A percentile compares a stretch with the other conserved stretches of the same genome.
Evolutionary conservation across 176 grass and related monocot species (phyloP).

Genomic region (Eleusine coracana): DNA sequence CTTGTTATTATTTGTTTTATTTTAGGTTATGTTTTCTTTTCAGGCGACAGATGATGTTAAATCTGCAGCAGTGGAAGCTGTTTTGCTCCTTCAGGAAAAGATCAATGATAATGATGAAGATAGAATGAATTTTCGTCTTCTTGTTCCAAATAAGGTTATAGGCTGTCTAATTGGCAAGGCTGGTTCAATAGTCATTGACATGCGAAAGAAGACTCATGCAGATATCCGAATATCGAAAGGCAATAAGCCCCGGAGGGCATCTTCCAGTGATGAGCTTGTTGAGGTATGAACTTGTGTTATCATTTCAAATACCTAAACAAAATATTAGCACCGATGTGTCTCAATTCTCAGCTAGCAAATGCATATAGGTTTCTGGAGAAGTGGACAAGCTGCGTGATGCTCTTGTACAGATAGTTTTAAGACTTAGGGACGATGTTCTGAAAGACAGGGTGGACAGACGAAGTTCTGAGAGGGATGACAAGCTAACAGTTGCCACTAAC

Average conservation of each 20-base stretch:
- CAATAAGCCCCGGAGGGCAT: constrained; percentile 66
- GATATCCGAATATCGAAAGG: constrained; percentile 90
- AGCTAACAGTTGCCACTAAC: constrained; percentile 35
- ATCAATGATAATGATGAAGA: constrained; percentile 73
- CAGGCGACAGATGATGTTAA: constrained; percentile 89
- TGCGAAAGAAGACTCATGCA: constrained; percentile 83
- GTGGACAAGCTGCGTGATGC: constrained; percentile 83
- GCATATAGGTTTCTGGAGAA: constrained; percentile 78
- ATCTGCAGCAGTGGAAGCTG: constrained; percentile 93
- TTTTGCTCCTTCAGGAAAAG: constrained; percentile 89
- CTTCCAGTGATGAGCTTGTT: constrained; percentile 83
- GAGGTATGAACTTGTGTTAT: constrained; percentile 58
- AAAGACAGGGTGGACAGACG: constrained; percentile 74
- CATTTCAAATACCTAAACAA: constrained; percentile 8
- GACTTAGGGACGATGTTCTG: constrained; percentile 88
- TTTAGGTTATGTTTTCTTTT: constrained; percentile 32
- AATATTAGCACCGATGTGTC: background rate
- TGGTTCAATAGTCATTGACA: constrained; percentile 91
- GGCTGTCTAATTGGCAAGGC: constrained; percentile 98
- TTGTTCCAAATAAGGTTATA: constrained; percentile 77
- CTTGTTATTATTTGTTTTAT: constrained; percentile 10
- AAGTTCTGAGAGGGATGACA: constrained; percentile 75
- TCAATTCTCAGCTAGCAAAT: constrained; percentile 7
- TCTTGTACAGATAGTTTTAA: constrained; percentile 86
- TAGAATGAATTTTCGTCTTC: constrained; percentile 71